Evolutionary conservation across 208 protist species (phyloP), one percentile per base, ranked within the genome.

Genomic region (Crithidia thermophila): DNA sequence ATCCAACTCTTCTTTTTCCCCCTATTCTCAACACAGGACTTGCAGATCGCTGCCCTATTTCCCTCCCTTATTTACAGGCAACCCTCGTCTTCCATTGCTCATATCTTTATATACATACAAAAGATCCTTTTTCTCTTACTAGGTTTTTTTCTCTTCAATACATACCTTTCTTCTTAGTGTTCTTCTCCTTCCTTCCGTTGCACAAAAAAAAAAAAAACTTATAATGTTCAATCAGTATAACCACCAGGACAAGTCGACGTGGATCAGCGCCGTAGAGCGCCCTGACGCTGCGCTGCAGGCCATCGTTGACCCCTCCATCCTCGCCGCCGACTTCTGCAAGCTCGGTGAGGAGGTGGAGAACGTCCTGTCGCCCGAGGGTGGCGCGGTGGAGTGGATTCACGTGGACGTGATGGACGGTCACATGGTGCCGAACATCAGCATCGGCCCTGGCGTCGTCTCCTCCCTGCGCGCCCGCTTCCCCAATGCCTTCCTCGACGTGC

Each of bases 361-460:
- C 52, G 90, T 98, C 4, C 63, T 98, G 4, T 82, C 82, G 4
- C n/a, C 47, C 16, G 75, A 52, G 1, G 86, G 86, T 8, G 85
- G 81, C 4, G 90, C 84, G 20, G 57, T 39, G 23, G 74, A 80
- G 63, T 98, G 95, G 94, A 79, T 99, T n/a, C 98, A 99, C 79
- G 85, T 99, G 23, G 98, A 99, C 58, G 94, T 99, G 10, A 99
- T 99, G 98, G 86, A 96, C 73, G 96, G 98, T 5, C 98, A 99
- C 80, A 99, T 99, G 88, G 98, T 99, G 39, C 95, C 96, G 18
- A 99, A 99, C 84, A 86, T 99, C 27, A 98, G 90, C 51, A 91
- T 99, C 45, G 98, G 98, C 59, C 82, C 96, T 52, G 94, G 95
- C 52, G 93, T 99, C 10, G 87, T 99, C 30, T 79, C 95, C 72